These are phyloP conservation scores for Barnettozyma pratensis DNA, from an alignment of 805 yeast genomes.

Conservation along the genomic window DNA sequence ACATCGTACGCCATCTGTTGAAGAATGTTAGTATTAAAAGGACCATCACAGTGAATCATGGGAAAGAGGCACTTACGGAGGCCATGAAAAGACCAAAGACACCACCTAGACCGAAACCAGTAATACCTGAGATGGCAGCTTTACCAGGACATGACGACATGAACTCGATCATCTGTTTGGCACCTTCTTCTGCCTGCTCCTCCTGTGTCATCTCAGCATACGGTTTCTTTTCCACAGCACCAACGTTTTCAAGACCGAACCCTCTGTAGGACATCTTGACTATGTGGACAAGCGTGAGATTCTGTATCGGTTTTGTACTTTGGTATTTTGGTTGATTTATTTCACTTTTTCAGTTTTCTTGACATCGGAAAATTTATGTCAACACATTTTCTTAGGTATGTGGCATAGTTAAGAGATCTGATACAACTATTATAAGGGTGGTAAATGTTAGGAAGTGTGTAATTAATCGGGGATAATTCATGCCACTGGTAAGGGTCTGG, in stretches of 20 bases:
- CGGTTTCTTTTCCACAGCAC: slow-evolving; percentile 42
- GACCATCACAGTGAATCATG: no score
- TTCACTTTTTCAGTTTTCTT: no score
- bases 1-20: slow-evolving; percentile 70
- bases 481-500: slow-evolving; percentile 24
- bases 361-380: no score
- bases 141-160: slow-evolving; percentile 96
- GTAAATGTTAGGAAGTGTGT: no score
- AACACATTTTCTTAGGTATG: no score
- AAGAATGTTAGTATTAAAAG: slow-evolving; percentile 2
- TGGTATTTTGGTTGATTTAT: no score
- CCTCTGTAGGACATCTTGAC: slow-evolving; percentile 34
- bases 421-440: no score
- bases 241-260: slow-evolving; percentile 36
- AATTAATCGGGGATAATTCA: neutral
- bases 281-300: neutral
- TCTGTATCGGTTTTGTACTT: no score
- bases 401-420: no score
- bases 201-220: slow-evolving; percentile 76
- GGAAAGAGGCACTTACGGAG: slow-evolving; percentile 24
- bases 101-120: slow-evolving; percentile 89
- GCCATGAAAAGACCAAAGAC: slow-evolving; percentile 95
- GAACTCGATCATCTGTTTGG: slow-evolving; percentile 71
- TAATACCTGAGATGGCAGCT: slow-evolving; percentile 83
- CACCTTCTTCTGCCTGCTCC: slow-evolving; percentile 91